A percentile compares a stretch with the other conserved stretches of the same genome.
phyloP scores from a whole-genome alignment of 306 rosid genomes.

The Casuarina glauca region DNA sequence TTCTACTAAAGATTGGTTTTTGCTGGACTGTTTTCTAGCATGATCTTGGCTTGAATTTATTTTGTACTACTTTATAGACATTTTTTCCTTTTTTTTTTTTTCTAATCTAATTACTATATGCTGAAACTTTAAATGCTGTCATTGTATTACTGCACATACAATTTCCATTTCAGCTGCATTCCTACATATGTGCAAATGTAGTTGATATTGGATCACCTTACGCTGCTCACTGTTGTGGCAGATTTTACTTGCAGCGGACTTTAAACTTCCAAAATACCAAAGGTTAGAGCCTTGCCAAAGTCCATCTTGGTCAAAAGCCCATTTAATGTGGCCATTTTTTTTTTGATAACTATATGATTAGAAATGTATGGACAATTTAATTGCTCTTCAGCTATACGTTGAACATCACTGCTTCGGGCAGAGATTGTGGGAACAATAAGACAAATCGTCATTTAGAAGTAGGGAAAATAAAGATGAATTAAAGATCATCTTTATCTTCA shows the following conservation, averaged over 20 bases:
- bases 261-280: conserved; percentile 56
- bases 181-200: neutral
- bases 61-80: neutral
- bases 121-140: neutral
- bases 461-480: too few species aligned
- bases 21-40: neutral
- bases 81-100: neutral
- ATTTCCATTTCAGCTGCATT: neutral
- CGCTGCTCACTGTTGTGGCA: conserved; percentile 13
- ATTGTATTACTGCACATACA: neutral
- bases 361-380: too few species aligned
- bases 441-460: too few species aligned
- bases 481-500: too few species aligned
- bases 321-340: too few species aligned
- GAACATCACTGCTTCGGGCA: too few species aligned
- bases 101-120: neutral
- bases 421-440: too few species aligned
- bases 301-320: too few species aligned
- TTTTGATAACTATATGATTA: too few species aligned
- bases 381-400: too few species aligned
- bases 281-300: conserved; percentile 54
- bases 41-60: neutral
- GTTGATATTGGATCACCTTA: neutral
- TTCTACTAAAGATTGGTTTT: neutral
- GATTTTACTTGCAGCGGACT: conserved; percentile 29